Conservation (phyloP, 1,284 basidiomycete species). For the Ceratobasidium sp. region DNA sequence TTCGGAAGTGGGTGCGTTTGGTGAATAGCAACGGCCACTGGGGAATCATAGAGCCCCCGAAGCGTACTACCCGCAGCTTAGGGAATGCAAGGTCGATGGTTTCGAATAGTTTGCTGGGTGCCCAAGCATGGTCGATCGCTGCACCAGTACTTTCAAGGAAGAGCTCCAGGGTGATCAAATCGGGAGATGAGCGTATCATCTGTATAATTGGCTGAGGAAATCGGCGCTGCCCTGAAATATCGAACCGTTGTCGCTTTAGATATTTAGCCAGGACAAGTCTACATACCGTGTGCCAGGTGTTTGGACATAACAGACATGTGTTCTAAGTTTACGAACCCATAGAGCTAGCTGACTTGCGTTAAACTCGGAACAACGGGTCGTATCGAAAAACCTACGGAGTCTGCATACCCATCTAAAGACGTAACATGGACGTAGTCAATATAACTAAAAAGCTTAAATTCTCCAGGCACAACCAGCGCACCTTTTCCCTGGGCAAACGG, state of each 20-base stretch:
- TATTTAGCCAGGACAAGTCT: background rate
- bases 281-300: slow-evolving; percentile 5
- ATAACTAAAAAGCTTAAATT: background rate
- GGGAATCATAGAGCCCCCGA: background rate
- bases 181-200: slow-evolving; percentile 18
- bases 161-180: background rate
- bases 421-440: background rate
- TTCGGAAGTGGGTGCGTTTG: background rate
- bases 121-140: background rate
- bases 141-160: background rate
- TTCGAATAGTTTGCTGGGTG: slow-evolving; percentile 21
- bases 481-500: background rate
- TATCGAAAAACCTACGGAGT: background rate
- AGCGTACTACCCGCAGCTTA: background rate
- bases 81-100: slow-evolving; percentile 2
- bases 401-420: slow-evolving; percentile 8
- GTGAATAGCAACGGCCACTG: slow-evolving; percentile 15
- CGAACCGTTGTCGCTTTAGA: background rate
- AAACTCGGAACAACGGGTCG: background rate
- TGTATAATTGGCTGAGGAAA: slow-evolving; percentile 9
- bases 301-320: slow-evolving; percentile 2
- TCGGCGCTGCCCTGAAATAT: background rate
- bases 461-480: background rate
- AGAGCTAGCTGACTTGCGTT: background rate
- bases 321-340: slow-evolving; percentile 9